Evolutionary conservation across 768 basidiomycete species (phyloP).

Genomic region (Naganishia friedmannii): DNA sequence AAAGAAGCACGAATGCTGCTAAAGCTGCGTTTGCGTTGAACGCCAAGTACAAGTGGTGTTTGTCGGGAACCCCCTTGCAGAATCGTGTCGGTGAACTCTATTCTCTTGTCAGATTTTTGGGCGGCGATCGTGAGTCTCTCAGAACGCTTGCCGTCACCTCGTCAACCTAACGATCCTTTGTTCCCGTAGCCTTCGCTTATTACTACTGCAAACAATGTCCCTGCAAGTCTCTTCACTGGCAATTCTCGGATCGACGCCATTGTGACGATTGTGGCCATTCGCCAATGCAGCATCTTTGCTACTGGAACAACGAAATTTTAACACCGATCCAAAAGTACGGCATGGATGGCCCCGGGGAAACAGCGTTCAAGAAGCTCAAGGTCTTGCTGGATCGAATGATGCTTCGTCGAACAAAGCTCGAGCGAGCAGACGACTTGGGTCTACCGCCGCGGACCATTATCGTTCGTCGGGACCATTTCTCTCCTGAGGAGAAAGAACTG

Average conservation of each 20-base stretch:
- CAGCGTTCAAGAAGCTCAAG: slow-evolving; percentile 87
- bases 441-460: slow-evolving; percentile 87
- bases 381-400: slow-evolving; percentile 90
- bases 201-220: slow-evolving; percentile 69
- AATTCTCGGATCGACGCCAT: slow-evolving; percentile 71
- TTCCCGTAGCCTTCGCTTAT: slow-evolving; percentile 36
- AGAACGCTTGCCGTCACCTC: neutral
- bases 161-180: neutral
- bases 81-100: slow-evolving; percentile 99
- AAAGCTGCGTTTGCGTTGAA: slow-evolving; percentile 91
- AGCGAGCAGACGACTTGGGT: slow-evolving; percentile 93
- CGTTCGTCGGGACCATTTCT: slow-evolving; percentile 86
- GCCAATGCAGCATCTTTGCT: slow-evolving; percentile 66
- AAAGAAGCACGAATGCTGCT: slow-evolving; percentile 87
- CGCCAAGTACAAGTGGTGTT: slow-evolving; percentile 82
- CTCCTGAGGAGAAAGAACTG: slow-evolving; percentile 92
- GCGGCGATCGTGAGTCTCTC: slow-evolving; percentile 65
- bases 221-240: slow-evolving; percentile 95
- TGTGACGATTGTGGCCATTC: slow-evolving; percentile 65
- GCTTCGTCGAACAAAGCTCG: slow-evolving; percentile 70
- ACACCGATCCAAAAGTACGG: slow-evolving; percentile 89
- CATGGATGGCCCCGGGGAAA: slow-evolving; percentile 71
- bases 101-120: slow-evolving; percentile 80
- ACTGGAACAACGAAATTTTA: slow-evolving; percentile 92
- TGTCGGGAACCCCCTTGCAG: slow-evolving; percentile 93